Percentiles rank a stretch among this genome's conserved stretches.
Conservation (phyloP, 148 eudicot species). For the Heliamphora exappendiculata region DNA sequence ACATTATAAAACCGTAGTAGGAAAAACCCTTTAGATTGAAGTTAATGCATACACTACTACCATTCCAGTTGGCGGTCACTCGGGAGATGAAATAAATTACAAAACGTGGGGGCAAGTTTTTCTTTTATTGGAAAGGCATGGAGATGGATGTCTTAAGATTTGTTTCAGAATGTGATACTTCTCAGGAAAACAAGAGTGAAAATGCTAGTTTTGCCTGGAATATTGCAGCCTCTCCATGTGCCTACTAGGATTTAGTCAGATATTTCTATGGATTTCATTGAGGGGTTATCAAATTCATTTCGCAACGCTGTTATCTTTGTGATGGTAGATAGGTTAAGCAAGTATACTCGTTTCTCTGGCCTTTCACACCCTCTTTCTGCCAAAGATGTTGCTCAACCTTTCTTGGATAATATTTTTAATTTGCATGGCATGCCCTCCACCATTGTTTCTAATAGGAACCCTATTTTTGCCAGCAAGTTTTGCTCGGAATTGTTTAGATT, state of each 20-base stretch:
- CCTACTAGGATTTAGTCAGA: too few species aligned
- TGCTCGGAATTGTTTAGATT: not conserved
- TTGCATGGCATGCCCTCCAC: not conserved
- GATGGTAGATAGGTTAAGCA: not conserved
- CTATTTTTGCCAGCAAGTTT: not conserved
- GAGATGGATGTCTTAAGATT: not conserved
- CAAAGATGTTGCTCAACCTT: not conserved
- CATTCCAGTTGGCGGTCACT: too few species aligned
- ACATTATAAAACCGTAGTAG: too few species aligned
- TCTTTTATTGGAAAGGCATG: not conserved
- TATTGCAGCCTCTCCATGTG: too few species aligned
- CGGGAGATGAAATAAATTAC: not conserved
- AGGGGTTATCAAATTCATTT: not conserved
- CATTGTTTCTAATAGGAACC: not conserved
- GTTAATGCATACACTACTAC: not conserved
- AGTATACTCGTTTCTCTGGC: not conserved
- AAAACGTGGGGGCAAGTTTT: not conserved
- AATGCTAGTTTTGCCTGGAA: too few species aligned
- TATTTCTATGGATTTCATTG: slow-evolving; percentile 1
- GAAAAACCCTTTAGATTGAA: too few species aligned
- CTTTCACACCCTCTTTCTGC: not conserved
- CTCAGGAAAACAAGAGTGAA: too few species aligned
- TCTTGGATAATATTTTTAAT: not conserved
- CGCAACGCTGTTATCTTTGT: too few species aligned
- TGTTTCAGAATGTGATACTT: not conserved